These are phyloP conservation scores for Saprolegnia parasitica DNA, from an alignment of 352 stramenopile species.

Conservation along the genomic window DNA sequence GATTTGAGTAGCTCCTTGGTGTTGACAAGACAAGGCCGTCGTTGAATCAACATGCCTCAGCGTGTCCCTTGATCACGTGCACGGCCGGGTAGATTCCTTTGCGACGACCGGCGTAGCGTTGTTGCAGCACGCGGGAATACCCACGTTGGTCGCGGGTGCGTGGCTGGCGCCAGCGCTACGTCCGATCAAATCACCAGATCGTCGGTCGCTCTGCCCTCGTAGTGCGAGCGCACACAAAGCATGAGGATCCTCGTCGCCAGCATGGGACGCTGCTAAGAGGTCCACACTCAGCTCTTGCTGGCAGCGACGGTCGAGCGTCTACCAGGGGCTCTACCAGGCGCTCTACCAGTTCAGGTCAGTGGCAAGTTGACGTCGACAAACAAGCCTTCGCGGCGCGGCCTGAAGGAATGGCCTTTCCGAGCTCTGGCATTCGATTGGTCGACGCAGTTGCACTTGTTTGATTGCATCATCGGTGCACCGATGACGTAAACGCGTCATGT, in stretches of 20 bases:
- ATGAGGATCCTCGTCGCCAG: neutral
- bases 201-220: too few species aligned
- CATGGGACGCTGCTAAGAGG: neutral
- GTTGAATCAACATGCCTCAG: conserved; percentile 6
- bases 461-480: conserved; percentile 12
- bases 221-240: neutral
- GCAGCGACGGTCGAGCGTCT: too few species aligned
- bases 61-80: conserved; percentile 4
- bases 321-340: too few species aligned
- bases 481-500: conserved; percentile 19
- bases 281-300: neutral
- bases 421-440: neutral
- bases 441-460: neutral
- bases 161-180: too few species aligned
- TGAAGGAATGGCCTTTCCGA: conserved; percentile 3
- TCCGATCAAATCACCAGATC: too few species aligned
- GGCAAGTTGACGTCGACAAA: neutral
- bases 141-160: too few species aligned
- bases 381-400: neutral
- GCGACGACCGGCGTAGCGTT: neutral
- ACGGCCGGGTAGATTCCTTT: neutral
- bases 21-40: conserved; percentile 7
- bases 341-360: neutral
- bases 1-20: too few species aligned
- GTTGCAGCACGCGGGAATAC: too few species aligned